Evolutionary conservation across 768 basidiomycete genomes (phyloP), one percentile per base, ranked within the genome.

Genomic region (Suillus luteus): DNA sequence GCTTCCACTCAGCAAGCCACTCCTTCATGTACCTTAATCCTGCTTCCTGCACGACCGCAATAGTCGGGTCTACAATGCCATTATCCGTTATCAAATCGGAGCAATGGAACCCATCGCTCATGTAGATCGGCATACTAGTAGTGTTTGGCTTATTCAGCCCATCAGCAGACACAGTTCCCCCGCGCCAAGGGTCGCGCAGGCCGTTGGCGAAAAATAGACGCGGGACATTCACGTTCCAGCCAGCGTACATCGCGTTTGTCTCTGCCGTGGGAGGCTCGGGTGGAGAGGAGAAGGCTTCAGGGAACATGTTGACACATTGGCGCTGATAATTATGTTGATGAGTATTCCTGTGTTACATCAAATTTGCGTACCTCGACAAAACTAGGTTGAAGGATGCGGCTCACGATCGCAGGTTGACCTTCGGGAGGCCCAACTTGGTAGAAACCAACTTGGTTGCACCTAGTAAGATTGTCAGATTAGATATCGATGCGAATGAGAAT

Each of bases 171-270:
- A 90, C 79, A 0, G 89, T 91, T 8, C 84, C 83, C 61, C 86
- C 86, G 59, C 84, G 81, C 89, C 89, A 91, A 19, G 90, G 89
- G 68, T 91, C 89, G 10, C 55, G 86, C 54, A 79, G 77, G 52
- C 87, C 89, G 59, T 87, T 91, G 44, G 86, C 86, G 65, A 90
- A 90, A 80, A 91, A 89, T 0, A 91, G 76, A 24, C 81, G 81
- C 33, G 85, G 76, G 37, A 84, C 75, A 40, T 79, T 73, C 24
- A 88, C 83, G 68, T 85, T 75, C 89, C 90, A 92, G 5, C 90
- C 89, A 9, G 76, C 71, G 71, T 89, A 91, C n/a, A 74, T 75
- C 1, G 31, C 43, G 69, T 91, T 84, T 8, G 85, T 86, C 17
- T 68, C 67, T 0, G 65, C 68, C 0, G 77, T 79, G 15, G 83